A percentile compares a stretch with the other conserved stretches of the same genome.
Conservation (phyloP, 2,329 filamentous ascomycete species). For the Blumeria hordei region DNA sequence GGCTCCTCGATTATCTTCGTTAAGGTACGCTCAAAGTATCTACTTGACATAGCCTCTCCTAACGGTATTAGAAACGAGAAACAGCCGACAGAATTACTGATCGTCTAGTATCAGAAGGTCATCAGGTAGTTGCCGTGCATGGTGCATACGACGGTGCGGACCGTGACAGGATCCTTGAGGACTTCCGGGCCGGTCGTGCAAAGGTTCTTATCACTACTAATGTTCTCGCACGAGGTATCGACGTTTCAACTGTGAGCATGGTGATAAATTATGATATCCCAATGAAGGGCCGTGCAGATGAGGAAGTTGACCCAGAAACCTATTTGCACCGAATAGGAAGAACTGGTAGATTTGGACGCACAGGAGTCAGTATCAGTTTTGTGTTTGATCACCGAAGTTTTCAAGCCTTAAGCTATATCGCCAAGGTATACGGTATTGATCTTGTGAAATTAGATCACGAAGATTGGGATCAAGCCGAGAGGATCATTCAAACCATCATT, state of each 20-base stretch:
- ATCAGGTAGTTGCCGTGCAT: constrained; percentile 76
- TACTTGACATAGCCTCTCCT: background rate
- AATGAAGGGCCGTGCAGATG: constrained; percentile 50
- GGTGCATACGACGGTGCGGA: constrained; percentile 65
- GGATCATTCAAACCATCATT: constrained; percentile 57
- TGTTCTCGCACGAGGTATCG: constrained; percentile 84
- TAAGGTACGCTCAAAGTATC: constrained; percentile 30
- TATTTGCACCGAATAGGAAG: constrained; percentile 96
- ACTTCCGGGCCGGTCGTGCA: constrained; percentile 64
- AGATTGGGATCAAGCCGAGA: constrained; percentile 82
- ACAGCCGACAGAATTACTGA: constrained; percentile 68
- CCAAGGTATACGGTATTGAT: constrained; percentile 54
- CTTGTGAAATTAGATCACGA: constrained; percentile 59
- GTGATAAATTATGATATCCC: constrained; percentile 93
- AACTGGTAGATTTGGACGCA: constrained; percentile 86
- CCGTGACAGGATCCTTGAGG: constrained; percentile 62
- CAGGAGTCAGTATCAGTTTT: constrained; percentile 88
- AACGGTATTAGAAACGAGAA: constrained; percentile 42
- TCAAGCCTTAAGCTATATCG: constrained; percentile 56
- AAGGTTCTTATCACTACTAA: constrained; percentile 98
- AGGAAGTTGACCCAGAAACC: constrained; percentile 74
- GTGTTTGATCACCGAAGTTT: constrained; percentile 71
- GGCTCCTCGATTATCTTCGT: constrained; percentile 97
- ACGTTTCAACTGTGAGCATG: constrained; percentile 82
- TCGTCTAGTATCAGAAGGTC: constrained; percentile 69